A percentile compares a stretch with the other conserved stretches of the same genome.
Conservation (phyloP, 2,329 filamentous ascomycete genomes). For the Lecanicillium sp. region DNA sequence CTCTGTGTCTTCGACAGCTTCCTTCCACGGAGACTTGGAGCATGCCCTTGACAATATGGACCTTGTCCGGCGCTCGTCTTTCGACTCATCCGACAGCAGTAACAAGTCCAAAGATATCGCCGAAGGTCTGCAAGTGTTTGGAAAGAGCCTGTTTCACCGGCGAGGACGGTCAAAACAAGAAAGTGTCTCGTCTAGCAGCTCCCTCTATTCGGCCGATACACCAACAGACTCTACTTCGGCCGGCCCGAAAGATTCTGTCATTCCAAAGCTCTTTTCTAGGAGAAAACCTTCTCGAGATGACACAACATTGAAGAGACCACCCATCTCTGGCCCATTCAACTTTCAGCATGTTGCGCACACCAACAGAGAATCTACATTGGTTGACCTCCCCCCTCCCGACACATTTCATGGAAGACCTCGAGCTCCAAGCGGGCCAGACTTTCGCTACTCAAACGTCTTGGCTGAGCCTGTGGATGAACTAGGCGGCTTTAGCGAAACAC, state of each 20-base stretch:
- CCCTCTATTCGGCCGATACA: constrained; percentile 37
- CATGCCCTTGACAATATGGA: constrained; percentile 36
- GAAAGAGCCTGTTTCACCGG: constrained; percentile 51
- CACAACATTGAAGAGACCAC: constrained; percentile 29
- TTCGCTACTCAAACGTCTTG: constrained; percentile 6
- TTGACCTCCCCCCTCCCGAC: constrained; percentile 7
- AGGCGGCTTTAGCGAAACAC: neutral
- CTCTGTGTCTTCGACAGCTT: constrained; percentile 45
- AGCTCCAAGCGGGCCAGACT: constrained; percentile 3
- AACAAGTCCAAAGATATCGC: constrained; percentile 45
- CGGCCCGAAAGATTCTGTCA: constrained; percentile 33
- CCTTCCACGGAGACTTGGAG: constrained; percentile 36
- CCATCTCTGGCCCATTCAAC: constrained; percentile 57
- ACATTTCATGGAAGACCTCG: neutral
- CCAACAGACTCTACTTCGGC: constrained; percentile 23
- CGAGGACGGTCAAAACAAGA: constrained; percentile 41
- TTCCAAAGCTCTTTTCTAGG: constrained; percentile 43
- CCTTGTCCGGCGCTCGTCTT: constrained; percentile 48
- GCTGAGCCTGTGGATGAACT: constrained; percentile 4
- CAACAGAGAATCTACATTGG: constrained; percentile 37
- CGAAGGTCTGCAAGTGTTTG: constrained; percentile 52
- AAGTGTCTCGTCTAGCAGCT: constrained; percentile 39
- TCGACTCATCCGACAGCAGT: constrained; percentile 44
- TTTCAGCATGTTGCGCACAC: constrained; percentile 58
- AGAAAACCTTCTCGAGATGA: constrained; percentile 33